Conservation (phyloP, 371 early-diverging fungal species). For the Blastocladiella emersonii region DNA sequence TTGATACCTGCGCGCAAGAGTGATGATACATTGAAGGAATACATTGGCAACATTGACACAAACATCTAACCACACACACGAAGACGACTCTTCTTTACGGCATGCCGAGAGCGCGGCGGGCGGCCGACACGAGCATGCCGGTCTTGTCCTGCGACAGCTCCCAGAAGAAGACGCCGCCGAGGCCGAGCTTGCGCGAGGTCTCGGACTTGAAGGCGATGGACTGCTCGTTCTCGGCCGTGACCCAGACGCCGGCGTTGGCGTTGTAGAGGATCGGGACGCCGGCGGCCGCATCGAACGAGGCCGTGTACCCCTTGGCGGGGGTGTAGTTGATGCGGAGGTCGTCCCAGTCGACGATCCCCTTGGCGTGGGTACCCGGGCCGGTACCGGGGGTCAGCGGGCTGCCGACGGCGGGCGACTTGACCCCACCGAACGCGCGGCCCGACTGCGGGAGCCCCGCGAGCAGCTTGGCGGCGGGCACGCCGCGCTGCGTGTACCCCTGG, state of each 20-base stretch:
- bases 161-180: slow-evolving; percentile 8
- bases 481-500: not conserved
- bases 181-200: not conserved
- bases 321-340: slow-evolving; percentile 1
- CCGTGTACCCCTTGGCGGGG: not conserved
- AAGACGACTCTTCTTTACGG: too few relatives aligned
- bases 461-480: slow-evolving; percentile 1
- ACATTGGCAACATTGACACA: not conserved
- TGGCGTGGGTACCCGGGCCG: slow-evolving; percentile 4
- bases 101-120: not conserved
- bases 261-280: not conserved
- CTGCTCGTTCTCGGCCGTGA: not conserved
- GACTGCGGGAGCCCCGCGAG: not conserved
- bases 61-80: not conserved
- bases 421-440: slow-evolving; percentile 7
- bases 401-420: not conserved
- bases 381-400: not conserved
- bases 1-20: too few relatives aligned
- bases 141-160: slow-evolving; percentile 4
- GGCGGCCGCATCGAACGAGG: not conserved
- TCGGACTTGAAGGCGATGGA: not conserved
- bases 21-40: too few relatives aligned
- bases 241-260: not conserved
- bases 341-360: slow-evolving; percentile 10
- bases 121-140: not conserved